Evolutionary conservation across 495 filamentous ascomycete genomes (phyloP), one percentile per base, ranked within the genome.

Genomic region (Tuber melanosporum): DNA sequence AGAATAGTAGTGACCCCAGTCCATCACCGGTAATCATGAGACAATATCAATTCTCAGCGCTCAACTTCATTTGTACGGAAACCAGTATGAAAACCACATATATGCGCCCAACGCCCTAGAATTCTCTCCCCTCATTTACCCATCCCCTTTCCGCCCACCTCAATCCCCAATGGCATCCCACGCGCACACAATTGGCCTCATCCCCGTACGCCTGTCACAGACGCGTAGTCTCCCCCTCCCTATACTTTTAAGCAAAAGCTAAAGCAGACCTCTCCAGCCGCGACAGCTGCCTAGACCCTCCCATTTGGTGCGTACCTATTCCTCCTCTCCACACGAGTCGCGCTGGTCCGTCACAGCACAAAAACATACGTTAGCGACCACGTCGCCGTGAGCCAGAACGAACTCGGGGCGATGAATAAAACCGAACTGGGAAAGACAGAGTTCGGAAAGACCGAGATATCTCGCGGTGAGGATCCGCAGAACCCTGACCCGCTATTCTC

Each of bases 171-270:
- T 49, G 47, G 47, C 47, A 49, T 49, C 47, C 7, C 47, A 49
- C 19, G 20, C 19, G 0, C 20, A 19, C 47, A 46, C 44, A 46
- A 14, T 46, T 46, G 44, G 44, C 44, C 42, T 74, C 22, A 74
- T 73, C 39, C 76, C 73, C 26, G 43, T 45, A 84, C 87, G 20
- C 87, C 86, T 32, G 86, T 87, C 22, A 85, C 85, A 45, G 86
- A 85, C 44, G 81, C 82, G n/a, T 81, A 76, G 12, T 74, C 73
- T 36, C 78, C 77, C 22, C 77, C 78, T 36, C 84, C 81, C 0
- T 83, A 85, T 88, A 85, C 39, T 90, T 85, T 39, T 71, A 88
- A 83, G 6, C 85, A 86, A 36, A 86, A 85, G 43, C 86, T 87
- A 47, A 85, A 86, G 32, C 84, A 74, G 17, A 85, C 44, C 12